Conservation (phyloP, 2,329 filamentous ascomycete genomes). For the Aspergillus bombycis region DNA sequence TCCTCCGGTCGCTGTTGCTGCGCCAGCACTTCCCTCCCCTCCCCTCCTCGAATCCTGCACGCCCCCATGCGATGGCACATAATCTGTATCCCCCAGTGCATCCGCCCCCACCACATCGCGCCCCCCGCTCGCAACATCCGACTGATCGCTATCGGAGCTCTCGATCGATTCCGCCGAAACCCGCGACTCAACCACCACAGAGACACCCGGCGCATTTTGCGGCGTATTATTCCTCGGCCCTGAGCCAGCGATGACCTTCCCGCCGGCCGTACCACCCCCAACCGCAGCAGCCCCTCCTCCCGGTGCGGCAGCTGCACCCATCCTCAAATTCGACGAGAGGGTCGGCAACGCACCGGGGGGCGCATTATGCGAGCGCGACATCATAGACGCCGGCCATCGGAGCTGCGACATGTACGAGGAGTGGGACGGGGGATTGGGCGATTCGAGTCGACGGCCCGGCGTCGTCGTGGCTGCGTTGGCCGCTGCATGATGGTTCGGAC, state of each 20-base stretch:
- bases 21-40: neutral
- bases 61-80: constrained; percentile 19
- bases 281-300: neutral
- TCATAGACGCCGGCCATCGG: constrained; percentile 30
- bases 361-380: constrained; percentile 20
- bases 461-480: constrained; percentile 3
- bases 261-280: neutral
- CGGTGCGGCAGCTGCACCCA: constrained; percentile 9
- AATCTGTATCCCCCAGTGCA: constrained; percentile 19
- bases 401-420: constrained; percentile 27
- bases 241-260: neutral
- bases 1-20: constrained; percentile 10
- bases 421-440: constrained; percentile 16
- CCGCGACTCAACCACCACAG: constrained; percentile 21
- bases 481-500: constrained; percentile 10
- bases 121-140: constrained; percentile 12
- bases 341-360: constrained; percentile 21
- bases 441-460: constrained; percentile 11
- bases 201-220: constrained; percentile 11
- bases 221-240: neutral
- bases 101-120: constrained; percentile 15
- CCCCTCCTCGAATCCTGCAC: neutral
- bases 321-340: constrained; percentile 23
- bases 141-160: constrained; percentile 21
- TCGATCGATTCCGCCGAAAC: constrained; percentile 18